Evolutionary conservation across 495 filamentous ascomycete genomes (phyloP), one percentile per base, ranked within the genome.

Genomic region (Bacidia gigantensis): DNA sequence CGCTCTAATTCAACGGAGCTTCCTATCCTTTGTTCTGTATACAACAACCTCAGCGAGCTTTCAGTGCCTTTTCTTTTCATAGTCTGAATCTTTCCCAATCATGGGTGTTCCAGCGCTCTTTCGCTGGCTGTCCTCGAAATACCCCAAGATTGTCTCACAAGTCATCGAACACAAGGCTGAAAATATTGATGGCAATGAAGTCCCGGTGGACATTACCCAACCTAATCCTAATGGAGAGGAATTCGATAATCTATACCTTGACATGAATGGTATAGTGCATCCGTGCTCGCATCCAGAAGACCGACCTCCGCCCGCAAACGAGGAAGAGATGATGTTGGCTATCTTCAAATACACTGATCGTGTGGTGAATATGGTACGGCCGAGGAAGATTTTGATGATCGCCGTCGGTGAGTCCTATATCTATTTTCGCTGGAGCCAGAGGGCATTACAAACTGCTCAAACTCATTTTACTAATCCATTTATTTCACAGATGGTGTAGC

Each of bases 261-360:
- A 99, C 63, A 97, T 99, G 92, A 99, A 99, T 70, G 92, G 92
- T 64, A 99, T 99, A 58, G 92, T 99, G 42, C 92, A 99, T 77
- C 93, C 93, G 1, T 99, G 92, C 70, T 95, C 89, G 3, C 92
- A 99, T 68, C 92, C 92, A 1, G 92, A 99, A 67, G 90, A 96
- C 57, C 82, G 76, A 54, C 87, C 92, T 2, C 77, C 92, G 3
- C 92, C 92, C 24, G 83, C 83, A 60, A 89, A 87, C 40, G 92
- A 99, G 72, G 86, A 92, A 66, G 92, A 96, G 67, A 99, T 99
- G 93, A 99, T 99, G 92, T 52, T 95, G 55, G 93, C 89, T 61
- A 80, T 97, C 54, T 97, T 97, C 72, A 84, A 84, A 60, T 97
- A 97, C 67, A 99, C 93, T 12, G 89, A 99, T 59, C 82, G 92